Evolutionary conservation across 2,329 filamentous ascomycete genomes (phyloP).

Genomic region (Thermomyces lanuginosus): DNA sequence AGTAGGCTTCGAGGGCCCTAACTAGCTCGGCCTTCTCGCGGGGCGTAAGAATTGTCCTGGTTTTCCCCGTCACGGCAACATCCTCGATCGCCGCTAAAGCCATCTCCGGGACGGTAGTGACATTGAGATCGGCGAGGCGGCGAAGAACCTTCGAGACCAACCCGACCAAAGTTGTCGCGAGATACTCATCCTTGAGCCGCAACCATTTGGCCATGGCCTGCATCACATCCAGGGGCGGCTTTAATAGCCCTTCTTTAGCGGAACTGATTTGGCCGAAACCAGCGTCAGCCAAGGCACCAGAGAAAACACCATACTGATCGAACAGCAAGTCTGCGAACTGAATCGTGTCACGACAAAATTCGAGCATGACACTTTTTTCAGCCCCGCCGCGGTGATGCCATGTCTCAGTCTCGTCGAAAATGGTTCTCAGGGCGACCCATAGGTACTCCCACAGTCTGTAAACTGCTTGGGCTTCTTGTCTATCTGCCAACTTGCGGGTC

Average conservation of each 20-base stretch:
- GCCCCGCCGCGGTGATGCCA: constrained; percentile 57
- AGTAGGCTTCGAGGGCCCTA: constrained; percentile 40
- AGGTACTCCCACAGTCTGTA: constrained; percentile 68
- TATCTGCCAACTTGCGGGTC: constrained; percentile 37
- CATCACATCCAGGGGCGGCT: constrained; percentile 48
- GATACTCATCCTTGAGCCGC: constrained; percentile 70
- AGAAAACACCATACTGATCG: constrained; percentile 68
- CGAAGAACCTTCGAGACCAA: constrained; percentile 71
- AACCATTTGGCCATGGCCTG: constrained; percentile 71
- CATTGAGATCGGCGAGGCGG: constrained; percentile 59
- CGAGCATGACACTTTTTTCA: constrained; percentile 67
- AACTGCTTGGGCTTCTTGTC: constrained; percentile 48
- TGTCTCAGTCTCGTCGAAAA: constrained; percentile 65
- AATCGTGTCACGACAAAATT: constrained; percentile 90
- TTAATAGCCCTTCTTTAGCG: constrained; percentile 41
- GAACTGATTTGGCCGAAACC: constrained; percentile 23
- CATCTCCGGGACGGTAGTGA: constrained; percentile 49
- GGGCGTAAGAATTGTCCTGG: constrained; percentile 63
- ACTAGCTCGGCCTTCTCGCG: constrained; percentile 74
- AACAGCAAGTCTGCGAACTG: constrained; percentile 78
- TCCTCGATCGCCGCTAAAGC: constrained; percentile 46
- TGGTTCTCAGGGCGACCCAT: constrained; percentile 66
- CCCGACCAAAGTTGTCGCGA: constrained; percentile 65
- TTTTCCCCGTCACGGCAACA: constrained; percentile 37
- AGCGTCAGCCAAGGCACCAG: constrained; percentile 46